A percentile compares a stretch with the other conserved stretches of the same genome.
phyloP scores from a whole-genome alignment of 2,329 filamentous ascomycete genomes.

The Phaeophleospora eucalypticola region DNA sequence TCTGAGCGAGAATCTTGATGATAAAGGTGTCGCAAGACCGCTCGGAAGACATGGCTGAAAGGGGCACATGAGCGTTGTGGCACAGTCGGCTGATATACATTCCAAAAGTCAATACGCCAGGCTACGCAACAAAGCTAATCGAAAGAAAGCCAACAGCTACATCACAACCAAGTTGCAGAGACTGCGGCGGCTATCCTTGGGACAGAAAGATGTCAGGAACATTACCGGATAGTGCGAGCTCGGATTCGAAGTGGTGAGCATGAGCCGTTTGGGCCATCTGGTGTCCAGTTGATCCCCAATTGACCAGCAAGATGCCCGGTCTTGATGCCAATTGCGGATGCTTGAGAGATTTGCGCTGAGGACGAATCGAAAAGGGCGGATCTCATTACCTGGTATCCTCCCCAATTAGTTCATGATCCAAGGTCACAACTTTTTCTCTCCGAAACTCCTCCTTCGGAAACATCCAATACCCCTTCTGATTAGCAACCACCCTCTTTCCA shows the following conservation, averaged over 20 bases:
- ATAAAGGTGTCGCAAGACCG: too few relatives aligned
- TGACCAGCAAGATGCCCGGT: neutral
- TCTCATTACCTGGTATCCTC: too few relatives aligned
- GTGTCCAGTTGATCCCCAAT: neutral
- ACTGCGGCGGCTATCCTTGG: neutral
- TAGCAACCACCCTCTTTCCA: slow-evolving; percentile 9
- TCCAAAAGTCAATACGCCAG: neutral
- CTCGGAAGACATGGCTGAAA: too few relatives aligned
- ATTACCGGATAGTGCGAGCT: neutral
- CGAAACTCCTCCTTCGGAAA: neutral
- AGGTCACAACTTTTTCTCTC: neutral
- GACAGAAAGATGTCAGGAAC: neutral
- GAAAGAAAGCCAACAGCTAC: neutral
- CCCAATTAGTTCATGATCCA: too few relatives aligned
- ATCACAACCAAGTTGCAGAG: neutral
- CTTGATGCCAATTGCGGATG: neutral
- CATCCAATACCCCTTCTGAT: slow-evolving; percentile 12
- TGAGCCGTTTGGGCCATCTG: neutral
- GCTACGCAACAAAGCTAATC: neutral
- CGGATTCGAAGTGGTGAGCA: neutral
- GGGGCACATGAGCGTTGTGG: too few relatives aligned
- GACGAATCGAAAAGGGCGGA: too few relatives aligned
- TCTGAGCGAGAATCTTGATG: too few relatives aligned
- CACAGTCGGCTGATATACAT: too few relatives aligned
- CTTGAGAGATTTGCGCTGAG: too few relatives aligned